A percentile compares a stretch with the other conserved stretches of the same genome.
Conservation (phyloP, 2,329 filamentous ascomycete genomes). For the Penicillium sp. region DNA sequence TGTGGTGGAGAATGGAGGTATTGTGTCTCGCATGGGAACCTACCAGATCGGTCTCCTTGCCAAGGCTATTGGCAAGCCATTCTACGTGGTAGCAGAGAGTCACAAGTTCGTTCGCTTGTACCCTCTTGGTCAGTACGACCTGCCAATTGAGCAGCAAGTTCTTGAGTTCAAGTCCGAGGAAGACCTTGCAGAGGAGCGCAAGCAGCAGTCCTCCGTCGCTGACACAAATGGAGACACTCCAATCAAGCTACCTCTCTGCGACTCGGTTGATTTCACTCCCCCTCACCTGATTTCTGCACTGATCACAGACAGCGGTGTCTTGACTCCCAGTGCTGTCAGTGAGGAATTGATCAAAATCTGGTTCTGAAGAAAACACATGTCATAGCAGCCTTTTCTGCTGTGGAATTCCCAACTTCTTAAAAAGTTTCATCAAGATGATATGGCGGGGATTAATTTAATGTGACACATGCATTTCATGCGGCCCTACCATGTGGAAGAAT, state of each 20-base stretch:
- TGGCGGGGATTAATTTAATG: conserved; percentile 15
- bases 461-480: neutral
- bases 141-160: conserved; percentile 76
- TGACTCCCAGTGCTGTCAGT: conserved; percentile 64
- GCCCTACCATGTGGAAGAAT: neutral
- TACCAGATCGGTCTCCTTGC: conserved; percentile 85
- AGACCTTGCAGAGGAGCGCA: conserved; percentile 47
- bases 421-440: conserved; percentile 18
- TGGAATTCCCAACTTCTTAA: conserved; percentile 13
- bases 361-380: conserved; percentile 36
- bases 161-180: conserved; percentile 68
- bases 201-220: conserved; percentile 41
- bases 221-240: conserved; percentile 17
- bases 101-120: conserved; percentile 95
- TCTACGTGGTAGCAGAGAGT: conserved; percentile 91
- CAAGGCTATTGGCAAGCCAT: conserved; percentile 68
- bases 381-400: neutral
- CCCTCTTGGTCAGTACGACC: conserved; percentile 75
- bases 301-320: conserved; percentile 64
- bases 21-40: conserved; percentile 82
- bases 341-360: conserved; percentile 67
- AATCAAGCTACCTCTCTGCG: conserved; percentile 29
- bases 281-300: conserved; percentile 63
- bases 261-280: conserved; percentile 53
- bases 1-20: conserved; percentile 89